phyloP scores from a whole-genome alignment of 2,329 filamentous ascomycete species.

The Cladosporium sphaerospermum region DNA sequence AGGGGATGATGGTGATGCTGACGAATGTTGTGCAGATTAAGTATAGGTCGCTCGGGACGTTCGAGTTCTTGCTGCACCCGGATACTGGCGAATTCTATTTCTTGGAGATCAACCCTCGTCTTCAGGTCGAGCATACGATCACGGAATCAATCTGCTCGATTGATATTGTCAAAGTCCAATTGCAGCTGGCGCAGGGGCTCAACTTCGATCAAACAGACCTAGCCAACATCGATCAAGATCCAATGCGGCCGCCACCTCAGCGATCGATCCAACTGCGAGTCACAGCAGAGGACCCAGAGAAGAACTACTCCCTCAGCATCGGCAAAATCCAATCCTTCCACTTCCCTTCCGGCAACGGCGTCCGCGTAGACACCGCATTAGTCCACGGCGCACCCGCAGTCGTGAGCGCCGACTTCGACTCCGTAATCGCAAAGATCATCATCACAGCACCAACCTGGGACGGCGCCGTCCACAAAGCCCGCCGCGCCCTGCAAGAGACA shows the following conservation, averaged over 20 bases:
- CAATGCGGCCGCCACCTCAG: constrained; percentile 32
- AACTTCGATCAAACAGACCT: background rate
- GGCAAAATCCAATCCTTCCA: constrained; percentile 52
- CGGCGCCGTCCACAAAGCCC: constrained; percentile 48
- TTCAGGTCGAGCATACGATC: constrained; percentile 59
- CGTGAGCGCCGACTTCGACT: constrained; percentile 53
- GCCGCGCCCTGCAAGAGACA: constrained; percentile 51
- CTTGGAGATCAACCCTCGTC: constrained; percentile 54
- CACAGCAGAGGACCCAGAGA: constrained; percentile 50
- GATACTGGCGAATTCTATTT: constrained; percentile 48
- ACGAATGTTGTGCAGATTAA: constrained; percentile 34
- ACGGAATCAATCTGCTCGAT: constrained; percentile 50
- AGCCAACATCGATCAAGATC: constrained; percentile 32
- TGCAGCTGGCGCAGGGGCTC: constrained; percentile 48
- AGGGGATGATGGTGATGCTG: background rate
- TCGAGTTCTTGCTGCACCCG: constrained; percentile 57
- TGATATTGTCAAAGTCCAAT: constrained; percentile 51
- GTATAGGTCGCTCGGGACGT: constrained; percentile 57
- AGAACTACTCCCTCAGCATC: constrained; percentile 52
- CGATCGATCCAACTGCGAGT: constrained; percentile 53
- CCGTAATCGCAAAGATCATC: constrained; percentile 54
- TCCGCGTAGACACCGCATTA: constrained; percentile 53
- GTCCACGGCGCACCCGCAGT: constrained; percentile 37
- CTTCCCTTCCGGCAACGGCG: constrained; percentile 52
- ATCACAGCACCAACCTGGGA: constrained; percentile 50